phyloP scores from a whole-genome alignment of 75 land plant genomes.

The Larix kaempferi region DNA sequence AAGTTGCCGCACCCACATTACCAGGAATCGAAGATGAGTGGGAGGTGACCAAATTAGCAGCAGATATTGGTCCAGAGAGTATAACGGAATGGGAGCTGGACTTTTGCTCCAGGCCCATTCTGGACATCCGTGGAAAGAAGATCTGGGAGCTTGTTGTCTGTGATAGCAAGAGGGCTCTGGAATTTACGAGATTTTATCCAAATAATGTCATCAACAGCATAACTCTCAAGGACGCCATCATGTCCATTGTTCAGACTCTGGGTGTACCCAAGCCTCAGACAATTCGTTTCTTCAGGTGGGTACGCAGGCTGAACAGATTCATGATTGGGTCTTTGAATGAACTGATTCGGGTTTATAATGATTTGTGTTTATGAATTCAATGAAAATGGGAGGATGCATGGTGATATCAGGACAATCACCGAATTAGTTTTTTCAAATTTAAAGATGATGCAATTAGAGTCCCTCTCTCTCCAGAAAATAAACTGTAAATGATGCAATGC shows the following conservation, averaged over 20 bases:
- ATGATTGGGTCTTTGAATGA: neutral
- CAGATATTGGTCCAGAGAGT: conserved; percentile 52
- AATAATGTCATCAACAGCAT: conserved; percentile 97
- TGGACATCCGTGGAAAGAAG: conserved; percentile 94
- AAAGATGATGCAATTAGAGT: neutral
- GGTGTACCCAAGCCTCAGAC: conserved; percentile 84
- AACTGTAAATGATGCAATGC: too few relatives aligned
- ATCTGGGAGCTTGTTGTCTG: conserved; percentile 96
- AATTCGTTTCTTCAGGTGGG: conserved; percentile 89
- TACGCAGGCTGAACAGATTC: neutral
- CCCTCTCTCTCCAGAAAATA: too few relatives aligned
- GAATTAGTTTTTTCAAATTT: neutral
- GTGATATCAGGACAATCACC: neutral
- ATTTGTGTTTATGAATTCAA: neutral
- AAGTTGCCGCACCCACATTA: neutral
- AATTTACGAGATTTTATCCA: conserved; percentile 83
- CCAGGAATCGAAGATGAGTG: conserved; percentile 2
- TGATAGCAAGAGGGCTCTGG: conserved; percentile 65
- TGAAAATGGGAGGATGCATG: neutral
- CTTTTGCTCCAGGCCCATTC: conserved; percentile 94
- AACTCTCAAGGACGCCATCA: conserved; percentile 79
- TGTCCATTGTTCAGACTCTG: conserved; percentile 50
- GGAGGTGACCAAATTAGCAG: conserved; percentile 55
- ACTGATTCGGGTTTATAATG: neutral
- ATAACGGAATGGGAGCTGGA: conserved; percentile 95